Evolutionary conservation across 768 basidiomycete species (phyloP), one percentile per base, ranked within the genome.

Genomic region (Candolleomyces aberdarensis): DNA sequence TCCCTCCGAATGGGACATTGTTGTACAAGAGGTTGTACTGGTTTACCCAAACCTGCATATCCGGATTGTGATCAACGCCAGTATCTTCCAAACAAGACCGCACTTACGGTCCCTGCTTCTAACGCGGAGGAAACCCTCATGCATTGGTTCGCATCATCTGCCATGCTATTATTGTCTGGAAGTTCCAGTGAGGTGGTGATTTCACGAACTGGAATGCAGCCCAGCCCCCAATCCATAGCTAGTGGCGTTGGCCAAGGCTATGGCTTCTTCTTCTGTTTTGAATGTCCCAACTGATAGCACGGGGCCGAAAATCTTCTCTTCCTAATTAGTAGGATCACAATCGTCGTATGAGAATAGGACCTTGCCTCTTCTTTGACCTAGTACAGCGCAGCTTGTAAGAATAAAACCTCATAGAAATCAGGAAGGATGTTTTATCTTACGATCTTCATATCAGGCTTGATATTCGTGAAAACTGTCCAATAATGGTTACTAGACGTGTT

Each of bases 1-100:
- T 96, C 22, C 96, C 96, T 41, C 96, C 96, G 69, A 98, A 98
- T 1, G 96, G 96, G 49, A 94, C 88, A 61, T 96, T 93, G 72
- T 92, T 92, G 75, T 85, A 83, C 59, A 96, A 72, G 13, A 90
- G 46, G 69, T 89, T 91, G 75, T 94, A 96, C 69, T 93, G 88
- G 73, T 98, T 98, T 62, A 95, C 83, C 94, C 95, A 97, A 46
- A 94, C 89, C 88, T 91, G 62, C 46, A 54, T 50, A 47, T 36
- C 15, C 48, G 53, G 29, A 40, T 49, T 36, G 19, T 17, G 20
- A n/a, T 52, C 19, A 22, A n/a, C 22, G 31, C n/a, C n/a, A 17
- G 49, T 31, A n/a, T 39, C 55, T 32, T 39, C 7, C 20, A 50
- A 15, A 60, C 51, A 67, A 63, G 65, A 62, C 52, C 56, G 52